Evolutionary conservation across 257 asterid species (phyloP), one percentile per base, ranked within the genome.

Genomic region (Solanum virginianum): DNA sequence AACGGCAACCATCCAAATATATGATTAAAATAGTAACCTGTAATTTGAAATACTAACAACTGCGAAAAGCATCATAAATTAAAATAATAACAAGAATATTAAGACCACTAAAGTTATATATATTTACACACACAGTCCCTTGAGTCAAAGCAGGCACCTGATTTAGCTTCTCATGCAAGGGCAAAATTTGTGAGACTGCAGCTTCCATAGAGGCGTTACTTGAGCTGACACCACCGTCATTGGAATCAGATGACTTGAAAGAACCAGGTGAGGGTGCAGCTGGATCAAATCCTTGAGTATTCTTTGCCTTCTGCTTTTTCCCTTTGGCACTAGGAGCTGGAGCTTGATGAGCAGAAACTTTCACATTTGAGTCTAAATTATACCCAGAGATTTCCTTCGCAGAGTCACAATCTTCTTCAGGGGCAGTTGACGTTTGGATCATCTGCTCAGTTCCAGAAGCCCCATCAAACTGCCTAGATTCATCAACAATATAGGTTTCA

Each of bases 301-400:
- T 89, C 89, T 92, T 94, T 83, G 92, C 99, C 86, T 94, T 96
- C 80, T 93, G 95, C 84, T 88, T 94, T 87, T 96, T 96, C 66
- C 92, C 93, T 91, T 94, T 94, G 20, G 92, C n/a, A 83, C 59
- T 89, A 60, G 93, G 90, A 87, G 89, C 81, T 56, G 92, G 57
- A 60, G 88, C 90, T 82, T 90, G 92, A 70, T 90, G 95, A 88
- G 89, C 88, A 41, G 89, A 63, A n/a, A 84, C 80, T 22, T 89
- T 83, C 85, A 86, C 63, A 8, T 85, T 87, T 24, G 96, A 89
- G 85, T 93, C 92, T 6, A 84, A 69, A 39, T 80, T 91, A 86
- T 88, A 90, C 55, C 85, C 83, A 80, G 93, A 45, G 63, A 55
- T 90, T 83, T 91, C 95, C 86, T 91, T 93, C 8, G 86, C 70